These are phyloP conservation scores for Hypoxylon crocopeplum DNA, from an alignment of 495 filamentous ascomycete genomes.

Conservation along the genomic window DNA sequence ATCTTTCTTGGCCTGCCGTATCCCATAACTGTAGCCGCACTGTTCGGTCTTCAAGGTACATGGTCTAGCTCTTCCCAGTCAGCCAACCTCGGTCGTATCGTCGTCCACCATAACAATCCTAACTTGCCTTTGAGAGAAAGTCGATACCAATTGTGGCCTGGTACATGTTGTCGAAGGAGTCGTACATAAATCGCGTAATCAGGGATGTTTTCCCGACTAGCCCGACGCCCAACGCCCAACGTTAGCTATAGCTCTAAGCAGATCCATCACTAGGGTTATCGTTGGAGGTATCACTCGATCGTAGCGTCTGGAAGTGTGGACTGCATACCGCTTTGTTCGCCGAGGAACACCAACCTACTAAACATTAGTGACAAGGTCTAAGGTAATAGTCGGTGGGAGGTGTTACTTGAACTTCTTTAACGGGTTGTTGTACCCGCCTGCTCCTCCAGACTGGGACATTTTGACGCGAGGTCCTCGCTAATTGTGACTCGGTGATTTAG, in stretches of 20 bases:
- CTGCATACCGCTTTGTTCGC: slow-evolving; percentile 92
- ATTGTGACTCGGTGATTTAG: slow-evolving; percentile 8
- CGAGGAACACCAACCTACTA: slow-evolving; percentile 88
- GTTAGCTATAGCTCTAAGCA: slow-evolving; percentile 19
- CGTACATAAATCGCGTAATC: slow-evolving; percentile 99
- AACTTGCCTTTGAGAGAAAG: slow-evolving; percentile 91
- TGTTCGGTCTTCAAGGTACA: slow-evolving; percentile 99
- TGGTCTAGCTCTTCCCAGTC: slow-evolving; percentile 67
- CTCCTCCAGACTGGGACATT: slow-evolving; percentile 59
- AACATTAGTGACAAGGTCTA: slow-evolving; percentile 17
- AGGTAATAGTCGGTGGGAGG: slow-evolving; percentile 19
- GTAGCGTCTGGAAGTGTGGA: neutral
- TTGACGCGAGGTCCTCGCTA: slow-evolving; percentile 25
- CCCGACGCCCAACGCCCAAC: too few relatives aligned
- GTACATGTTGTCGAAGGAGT: slow-evolving; percentile 99
- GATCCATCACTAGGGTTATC: neutral
- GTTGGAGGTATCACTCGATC: slow-evolving; percentile 6
- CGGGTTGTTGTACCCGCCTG: slow-evolving; percentile 94
- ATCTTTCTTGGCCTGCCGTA: slow-evolving; percentile 95
- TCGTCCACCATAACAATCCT: neutral
- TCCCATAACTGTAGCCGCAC: slow-evolving; percentile 98
- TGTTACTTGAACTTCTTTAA: slow-evolving; percentile 99
- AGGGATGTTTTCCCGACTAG: slow-evolving; percentile 97
- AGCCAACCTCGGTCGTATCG: slow-evolving; percentile 21
- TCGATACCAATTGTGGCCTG: slow-evolving; percentile 99